Evolutionary conservation across 2,329 filamentous ascomycete genomes (phyloP).

Genomic region (Sporothrix luriei): DNA sequence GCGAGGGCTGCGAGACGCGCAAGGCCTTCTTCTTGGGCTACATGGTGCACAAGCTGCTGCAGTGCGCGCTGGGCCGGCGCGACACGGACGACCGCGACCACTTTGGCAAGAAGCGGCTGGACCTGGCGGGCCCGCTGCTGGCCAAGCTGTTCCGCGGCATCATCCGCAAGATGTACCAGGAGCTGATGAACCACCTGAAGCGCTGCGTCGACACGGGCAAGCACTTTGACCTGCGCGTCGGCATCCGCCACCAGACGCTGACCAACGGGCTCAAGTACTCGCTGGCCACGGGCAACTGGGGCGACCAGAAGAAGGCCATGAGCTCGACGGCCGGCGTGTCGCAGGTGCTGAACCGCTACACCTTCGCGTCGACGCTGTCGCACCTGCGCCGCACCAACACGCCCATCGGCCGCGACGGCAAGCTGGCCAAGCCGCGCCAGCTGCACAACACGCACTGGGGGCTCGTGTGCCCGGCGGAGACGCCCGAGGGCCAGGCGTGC

Average conservation of each 20-base stretch:
- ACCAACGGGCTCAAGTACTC: conserved; percentile 97
- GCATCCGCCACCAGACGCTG: conserved; percentile 86
- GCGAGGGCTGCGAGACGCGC: conserved; percentile 88
- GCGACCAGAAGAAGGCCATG: conserved; percentile 97
- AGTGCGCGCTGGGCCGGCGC: conserved; percentile 87
- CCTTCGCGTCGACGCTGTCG: conserved; percentile 92
- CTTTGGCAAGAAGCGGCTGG: conserved; percentile 97
- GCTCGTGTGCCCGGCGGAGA: conserved; percentile 94
- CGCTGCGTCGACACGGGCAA: conserved; percentile 85
- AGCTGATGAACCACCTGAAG: conserved; percentile 88
- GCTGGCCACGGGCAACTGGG: conserved; percentile 97
- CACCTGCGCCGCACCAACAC: conserved; percentile 98
- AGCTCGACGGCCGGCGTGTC: conserved; percentile 95
- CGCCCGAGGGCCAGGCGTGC: conserved; percentile 96
- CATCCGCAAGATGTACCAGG: conserved; percentile 86
- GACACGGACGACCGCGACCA: conserved; percentile 98
- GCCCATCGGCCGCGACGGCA: conserved; percentile 94
- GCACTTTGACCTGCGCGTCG: conserved; percentile 87
- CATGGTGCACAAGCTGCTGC: conserved; percentile 95
- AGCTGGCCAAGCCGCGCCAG: conserved; percentile 96
- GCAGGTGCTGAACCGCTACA: conserved; percentile 96
- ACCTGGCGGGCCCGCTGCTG: conserved; percentile 89
- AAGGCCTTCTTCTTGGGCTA: conserved; percentile 99
- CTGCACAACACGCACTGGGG: conserved; percentile 99
- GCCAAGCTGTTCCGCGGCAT: conserved; percentile 95